Evolutionary conservation across 2,329 filamentous ascomycete genomes (phyloP), one percentile per base, ranked within the genome.

Genomic region (Botrytis porri): DNA sequence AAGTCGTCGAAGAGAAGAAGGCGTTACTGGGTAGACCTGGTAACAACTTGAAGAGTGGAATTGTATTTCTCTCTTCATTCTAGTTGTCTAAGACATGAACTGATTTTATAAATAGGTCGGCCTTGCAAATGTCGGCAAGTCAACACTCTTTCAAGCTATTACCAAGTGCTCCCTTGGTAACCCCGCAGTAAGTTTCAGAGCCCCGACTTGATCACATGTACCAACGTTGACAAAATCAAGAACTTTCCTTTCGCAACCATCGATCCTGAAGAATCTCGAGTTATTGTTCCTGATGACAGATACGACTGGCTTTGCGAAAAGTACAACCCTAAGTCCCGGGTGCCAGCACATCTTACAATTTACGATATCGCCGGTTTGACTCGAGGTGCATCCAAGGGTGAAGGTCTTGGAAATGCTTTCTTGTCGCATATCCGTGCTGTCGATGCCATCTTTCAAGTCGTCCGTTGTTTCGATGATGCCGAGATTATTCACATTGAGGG

Each of bases 191-290:
- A 84, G 90, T 88, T 71, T 74, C 80, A 78, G 78, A 77, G 78
- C 78, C 79, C 77, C 78, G 76, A 74, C 76, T 76, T 35, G 22
- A 32, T 41, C 20, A 61, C 41, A 14, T 10, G 29, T 59, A 77
- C 75, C 29, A 63, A 71, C 59, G 43, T 75, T 79, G 63, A 79
- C 63, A 37, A 32, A 22, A 70, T 59, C 43, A 82, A 93, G 91
- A 99, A 99, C 86, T 99, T 98, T 83, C 96, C 96, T 72, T 99
- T 97, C 87, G 96, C 96, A 82, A 99, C 96, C 80, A 99, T 99
- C 84, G 95, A 99, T 79, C 96, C 96, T 65, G 97, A 99, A 87
- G 96, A 99, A 86, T 94, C 96, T 76, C 94, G 95, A 80, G 96
- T 99, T 84, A 90, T 99, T 80, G 96, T 99, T 48, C 97, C 96